Evolutionary conservation across 352 stramenopile species (phyloP).

Genomic region (Pythium sp.): DNA sequence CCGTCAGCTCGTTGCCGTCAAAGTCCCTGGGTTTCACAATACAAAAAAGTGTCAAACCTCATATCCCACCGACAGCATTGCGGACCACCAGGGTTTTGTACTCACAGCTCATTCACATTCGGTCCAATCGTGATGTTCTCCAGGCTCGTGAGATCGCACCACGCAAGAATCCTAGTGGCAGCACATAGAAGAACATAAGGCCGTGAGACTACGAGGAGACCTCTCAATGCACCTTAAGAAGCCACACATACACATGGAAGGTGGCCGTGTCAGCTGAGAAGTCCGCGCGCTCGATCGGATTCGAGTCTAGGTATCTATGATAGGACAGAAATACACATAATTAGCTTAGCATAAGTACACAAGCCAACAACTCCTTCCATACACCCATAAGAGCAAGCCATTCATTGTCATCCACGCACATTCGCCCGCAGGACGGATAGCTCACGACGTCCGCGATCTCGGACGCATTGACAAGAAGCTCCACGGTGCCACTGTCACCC

Average conservation of each 20-base stretch:
- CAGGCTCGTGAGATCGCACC: background rate
- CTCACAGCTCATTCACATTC: conserved; percentile 10
- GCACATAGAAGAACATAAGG: background rate
- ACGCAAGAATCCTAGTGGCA: conserved; percentile 7
- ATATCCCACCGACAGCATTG: too few relatives aligned
- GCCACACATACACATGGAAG: conserved; percentile 3
- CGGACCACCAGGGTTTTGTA: background rate
- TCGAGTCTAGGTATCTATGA: conserved; percentile 17
- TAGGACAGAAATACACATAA: background rate
- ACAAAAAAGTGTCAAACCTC: background rate
- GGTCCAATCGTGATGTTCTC: conserved; percentile 1
- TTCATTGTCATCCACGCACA: background rate
- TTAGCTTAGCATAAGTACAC: background rate
- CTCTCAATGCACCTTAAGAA: background rate
- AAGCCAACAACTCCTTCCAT: background rate
- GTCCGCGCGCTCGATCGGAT: conserved; percentile 8
- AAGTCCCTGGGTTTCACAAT: background rate
- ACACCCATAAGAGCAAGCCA: background rate
- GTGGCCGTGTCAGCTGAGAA: background rate
- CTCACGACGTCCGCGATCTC: conserved; percentile 16
- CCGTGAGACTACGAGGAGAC: background rate
- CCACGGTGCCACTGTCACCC: conserved; percentile 8
- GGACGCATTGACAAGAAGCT: conserved; percentile 10
- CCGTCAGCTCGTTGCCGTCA: conserved; percentile 1
- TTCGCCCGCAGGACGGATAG: conserved; percentile 12